phyloP scores from a whole-genome alignment of 2,329 filamentous ascomycete genomes.

The Karstenula rhodostoma region DNA sequence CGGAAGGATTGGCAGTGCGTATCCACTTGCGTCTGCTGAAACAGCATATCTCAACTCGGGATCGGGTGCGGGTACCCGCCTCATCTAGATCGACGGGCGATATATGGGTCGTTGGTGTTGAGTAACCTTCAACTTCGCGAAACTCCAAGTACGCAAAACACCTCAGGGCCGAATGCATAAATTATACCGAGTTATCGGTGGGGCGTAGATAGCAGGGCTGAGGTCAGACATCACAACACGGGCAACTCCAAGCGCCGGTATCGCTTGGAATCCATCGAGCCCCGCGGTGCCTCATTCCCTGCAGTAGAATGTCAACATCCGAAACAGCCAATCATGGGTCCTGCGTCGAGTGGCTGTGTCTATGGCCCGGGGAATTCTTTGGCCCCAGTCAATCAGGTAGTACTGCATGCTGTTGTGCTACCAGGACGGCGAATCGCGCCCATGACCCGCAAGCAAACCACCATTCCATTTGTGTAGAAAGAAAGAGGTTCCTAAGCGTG shows the following conservation, averaged over 20 bases:
- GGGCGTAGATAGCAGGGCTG: not conserved
- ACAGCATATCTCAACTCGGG: conserved; percentile 10
- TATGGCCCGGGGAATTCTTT: conserved; percentile 28
- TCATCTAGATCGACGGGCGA: conserved; percentile 25
- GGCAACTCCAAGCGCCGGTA: conserved; percentile 20
- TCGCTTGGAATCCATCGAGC: conserved; percentile 20
- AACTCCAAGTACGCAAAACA: not conserved
- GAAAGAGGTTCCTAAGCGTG: not conserved
- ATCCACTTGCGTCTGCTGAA: conserved; percentile 22
- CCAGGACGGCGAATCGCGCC: conserved; percentile 17
- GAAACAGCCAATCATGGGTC: conserved; percentile 24
- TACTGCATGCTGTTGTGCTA: conserved; percentile 34
- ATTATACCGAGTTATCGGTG: not conserved
- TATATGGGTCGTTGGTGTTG: conserved; percentile 7
- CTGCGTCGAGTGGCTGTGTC: conserved; percentile 27
- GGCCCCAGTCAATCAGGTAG: conserved; percentile 22
- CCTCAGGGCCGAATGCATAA: not conserved
- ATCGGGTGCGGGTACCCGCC: conserved; percentile 24
- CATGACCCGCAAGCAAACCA: conserved; percentile 24
- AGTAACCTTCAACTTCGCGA: not conserved
- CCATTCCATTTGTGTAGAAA: conserved; percentile 8
- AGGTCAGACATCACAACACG: not conserved
- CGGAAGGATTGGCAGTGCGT: conserved; percentile 12
- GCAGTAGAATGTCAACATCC: conserved; percentile 18
- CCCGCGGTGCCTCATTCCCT: conserved; percentile 19